A percentile compares a stretch with the other conserved stretches of the same genome.
Evolutionary conservation across 139 green algal genomes (phyloP).

Genomic region (Monoraphidium neglectum): DNA sequence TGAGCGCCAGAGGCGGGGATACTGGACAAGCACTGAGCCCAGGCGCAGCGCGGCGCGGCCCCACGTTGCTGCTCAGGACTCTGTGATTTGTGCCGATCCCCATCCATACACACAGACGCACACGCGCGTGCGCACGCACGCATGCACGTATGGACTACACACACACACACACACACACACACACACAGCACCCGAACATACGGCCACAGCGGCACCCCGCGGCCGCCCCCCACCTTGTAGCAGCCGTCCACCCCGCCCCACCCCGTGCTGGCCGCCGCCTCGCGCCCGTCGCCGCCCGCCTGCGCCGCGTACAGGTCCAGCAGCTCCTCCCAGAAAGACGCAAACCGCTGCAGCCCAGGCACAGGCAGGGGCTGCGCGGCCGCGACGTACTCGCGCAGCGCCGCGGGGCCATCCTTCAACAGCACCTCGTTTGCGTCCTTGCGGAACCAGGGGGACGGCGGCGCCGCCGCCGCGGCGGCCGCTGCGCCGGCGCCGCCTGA

Average conservation of each 20-base stretch:
- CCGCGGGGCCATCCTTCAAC: constrained; percentile 62
- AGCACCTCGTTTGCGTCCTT: constrained; percentile 97
- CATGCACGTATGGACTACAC: too few species aligned
- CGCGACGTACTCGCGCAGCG: constrained; percentile 62
- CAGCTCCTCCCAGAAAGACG: constrained; percentile 28
- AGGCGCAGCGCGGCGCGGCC: too few species aligned
- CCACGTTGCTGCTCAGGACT: too few species aligned
- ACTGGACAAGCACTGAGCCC: too few species aligned
- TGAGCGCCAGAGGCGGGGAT: too few species aligned
- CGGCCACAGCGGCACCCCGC: too few species aligned
- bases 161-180: too few species aligned
- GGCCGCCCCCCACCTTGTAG: constrained; percentile 73
- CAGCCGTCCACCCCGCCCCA: constrained; percentile 77
- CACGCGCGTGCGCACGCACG: too few species aligned
- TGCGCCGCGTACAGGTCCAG: constrained; percentile 64
- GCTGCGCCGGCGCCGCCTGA: neutral
- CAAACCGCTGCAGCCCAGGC: constrained; percentile 62
- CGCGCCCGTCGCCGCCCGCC: constrained; percentile 11
- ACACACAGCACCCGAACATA: too few species aligned
- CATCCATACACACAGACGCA: too few species aligned
- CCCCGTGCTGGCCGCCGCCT: constrained; percentile 73
- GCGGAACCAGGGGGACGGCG: constrained; percentile 19
- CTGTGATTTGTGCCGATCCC: too few species aligned
- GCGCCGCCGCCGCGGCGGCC: neutral
- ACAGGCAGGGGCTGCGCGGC: constrained; percentile 77